Percentiles rank a stretch among this genome's conserved stretches.
These are phyloP conservation scores for Hypoxylon perforatum DNA, from an alignment of 495 filamentous ascomycete genomes.

Conservation along the genomic window DNA sequence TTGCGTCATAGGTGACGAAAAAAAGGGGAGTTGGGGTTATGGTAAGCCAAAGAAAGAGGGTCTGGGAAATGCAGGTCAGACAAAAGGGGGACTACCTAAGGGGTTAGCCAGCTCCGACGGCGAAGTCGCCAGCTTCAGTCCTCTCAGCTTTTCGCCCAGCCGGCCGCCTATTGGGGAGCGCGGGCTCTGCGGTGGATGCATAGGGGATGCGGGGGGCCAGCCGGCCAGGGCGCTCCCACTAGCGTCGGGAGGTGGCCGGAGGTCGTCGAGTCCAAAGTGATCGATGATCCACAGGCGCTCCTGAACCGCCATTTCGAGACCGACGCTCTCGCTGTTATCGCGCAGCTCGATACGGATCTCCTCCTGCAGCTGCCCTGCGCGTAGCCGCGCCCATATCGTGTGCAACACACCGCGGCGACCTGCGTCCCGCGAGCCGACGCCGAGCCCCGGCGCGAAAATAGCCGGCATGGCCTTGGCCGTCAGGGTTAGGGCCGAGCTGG, in stretches of 20 bases:
- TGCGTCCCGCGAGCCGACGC: conserved; percentile 69
- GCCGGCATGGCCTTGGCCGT: conserved; percentile 80
- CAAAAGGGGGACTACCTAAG: conserved; percentile 53
- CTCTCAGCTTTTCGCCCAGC: conserved; percentile 78
- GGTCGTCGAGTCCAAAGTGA: conserved; percentile 73
- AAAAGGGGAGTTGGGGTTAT: neutral
- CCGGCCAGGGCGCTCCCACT: conserved; percentile 28
- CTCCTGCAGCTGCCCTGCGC: conserved; percentile 74
- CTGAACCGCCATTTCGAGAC: conserved; percentile 80
- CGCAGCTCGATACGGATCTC: conserved; percentile 74
- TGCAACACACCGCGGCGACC: conserved; percentile 84
- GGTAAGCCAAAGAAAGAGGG: neutral
- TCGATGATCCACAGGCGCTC: conserved; percentile 85
- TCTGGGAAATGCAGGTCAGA: neutral
- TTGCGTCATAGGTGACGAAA: too few species aligned
- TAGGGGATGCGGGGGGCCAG: conserved; percentile 37
- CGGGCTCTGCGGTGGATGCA: conserved; percentile 57
- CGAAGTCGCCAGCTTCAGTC: conserved; percentile 78
- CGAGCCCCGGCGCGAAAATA: conserved; percentile 79
- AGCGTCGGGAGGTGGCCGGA: conserved; percentile 25
- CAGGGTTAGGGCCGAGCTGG: conserved; percentile 51
- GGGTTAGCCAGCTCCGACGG: conserved; percentile 65
- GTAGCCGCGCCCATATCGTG: conserved; percentile 83
- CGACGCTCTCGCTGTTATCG: conserved; percentile 79
- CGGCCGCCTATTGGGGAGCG: conserved; percentile 72